Percentiles rank a stretch among this genome's conserved stretches.
Evolutionary conservation across 164 flowering plant genomes (phyloP).

Genomic region (Saururus chinensis): DNA sequence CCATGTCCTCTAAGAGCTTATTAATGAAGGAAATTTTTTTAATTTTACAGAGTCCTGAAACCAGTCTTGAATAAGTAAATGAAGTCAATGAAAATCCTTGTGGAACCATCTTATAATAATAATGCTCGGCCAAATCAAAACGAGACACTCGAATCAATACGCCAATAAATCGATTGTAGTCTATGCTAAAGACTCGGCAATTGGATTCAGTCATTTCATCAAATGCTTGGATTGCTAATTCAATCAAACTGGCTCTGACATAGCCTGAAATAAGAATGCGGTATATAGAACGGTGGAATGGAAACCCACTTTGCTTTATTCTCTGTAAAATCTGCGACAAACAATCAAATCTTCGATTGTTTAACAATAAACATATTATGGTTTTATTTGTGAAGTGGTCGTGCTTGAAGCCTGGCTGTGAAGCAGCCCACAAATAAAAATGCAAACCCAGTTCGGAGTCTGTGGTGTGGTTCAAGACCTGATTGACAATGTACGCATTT

Average conservation of each 20-base stretch:
- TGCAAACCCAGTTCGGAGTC: slow-evolving; percentile 17
- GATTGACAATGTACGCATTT: slow-evolving; percentile 19
- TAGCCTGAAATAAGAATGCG: slow-evolving; percentile 53
- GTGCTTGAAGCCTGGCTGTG: slow-evolving; percentile 17
- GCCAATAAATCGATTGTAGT: slow-evolving; percentile 82
- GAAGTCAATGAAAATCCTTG: slow-evolving; percentile 65
- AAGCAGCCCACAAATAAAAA: slow-evolving; percentile 25
- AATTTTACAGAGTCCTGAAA: slow-evolving; percentile 58
- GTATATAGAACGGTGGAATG: slow-evolving; percentile 44
- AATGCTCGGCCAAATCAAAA: slow-evolving; percentile 60
- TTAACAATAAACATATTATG: slow-evolving; percentile 16
- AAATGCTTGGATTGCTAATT: slow-evolving; percentile 58
- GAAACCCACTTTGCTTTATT: slow-evolving; percentile 14
- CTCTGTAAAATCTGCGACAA: slow-evolving; percentile 12
- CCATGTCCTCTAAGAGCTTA: slow-evolving; percentile 56
- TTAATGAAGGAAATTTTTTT: slow-evolving; percentile 42
- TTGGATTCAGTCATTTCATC: slow-evolving; percentile 77
- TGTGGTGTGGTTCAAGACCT: slow-evolving; percentile 13
- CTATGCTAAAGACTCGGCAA: slow-evolving; percentile 67
- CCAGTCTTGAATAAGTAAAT: slow-evolving; percentile 80
- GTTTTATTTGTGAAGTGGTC: slow-evolving; percentile 16
- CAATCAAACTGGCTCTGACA: slow-evolving; percentile 62
- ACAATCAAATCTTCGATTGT: slow-evolving; percentile 12
- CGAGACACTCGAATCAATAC: slow-evolving; percentile 51
- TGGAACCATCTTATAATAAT: slow-evolving; percentile 43